These are phyloP conservation scores for Ananas comosus DNA, from an alignment of 176 grass and related monocot species.

Conservation along the genomic window DNA sequence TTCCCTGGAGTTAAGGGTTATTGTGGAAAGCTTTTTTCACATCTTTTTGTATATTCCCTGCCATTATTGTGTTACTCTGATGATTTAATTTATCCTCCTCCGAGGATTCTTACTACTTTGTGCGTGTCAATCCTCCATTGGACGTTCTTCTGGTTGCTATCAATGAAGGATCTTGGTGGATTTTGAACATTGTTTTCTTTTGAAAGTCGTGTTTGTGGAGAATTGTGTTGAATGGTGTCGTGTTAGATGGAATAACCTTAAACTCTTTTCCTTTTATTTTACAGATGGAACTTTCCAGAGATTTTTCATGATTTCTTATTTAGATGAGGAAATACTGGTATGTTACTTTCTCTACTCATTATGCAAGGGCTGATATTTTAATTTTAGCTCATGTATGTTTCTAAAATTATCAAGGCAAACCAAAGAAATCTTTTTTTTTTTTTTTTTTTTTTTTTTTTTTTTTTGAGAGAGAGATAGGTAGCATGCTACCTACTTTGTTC, in stretches of 20 bases:
- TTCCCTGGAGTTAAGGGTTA: too few species aligned
- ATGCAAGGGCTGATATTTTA: conserved; percentile 6
- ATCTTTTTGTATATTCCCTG: too few species aligned
- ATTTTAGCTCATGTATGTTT: background rate
- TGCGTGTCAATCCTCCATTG: background rate
- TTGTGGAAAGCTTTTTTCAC: too few species aligned
- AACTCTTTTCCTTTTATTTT: conserved; percentile 14
- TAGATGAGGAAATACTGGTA: conserved; percentile 99
- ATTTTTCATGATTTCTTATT: conserved; percentile 96
- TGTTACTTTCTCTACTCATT: conserved; percentile 11
- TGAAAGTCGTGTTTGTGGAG: conserved; percentile 1
- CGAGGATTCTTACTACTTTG: too few species aligned
- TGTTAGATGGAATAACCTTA: background rate
- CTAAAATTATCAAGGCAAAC: background rate
- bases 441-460: background rate
- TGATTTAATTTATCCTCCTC: too few species aligned
- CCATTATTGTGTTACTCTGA: too few species aligned
- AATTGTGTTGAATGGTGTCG: too few species aligned
- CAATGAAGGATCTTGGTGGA: too few species aligned
- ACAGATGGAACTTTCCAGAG: conserved; percentile 64
- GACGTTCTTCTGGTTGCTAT: too few species aligned
- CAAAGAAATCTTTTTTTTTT: background rate
- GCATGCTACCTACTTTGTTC: too few species aligned
- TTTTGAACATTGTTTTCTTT: too few species aligned
- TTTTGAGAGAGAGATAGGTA: too few species aligned